Percentiles rank a stretch among this genome's conserved stretches.
phyloP scores from a whole-genome alignment of 176 grass and related monocot genomes.

The Oryza coarctata region DNA sequence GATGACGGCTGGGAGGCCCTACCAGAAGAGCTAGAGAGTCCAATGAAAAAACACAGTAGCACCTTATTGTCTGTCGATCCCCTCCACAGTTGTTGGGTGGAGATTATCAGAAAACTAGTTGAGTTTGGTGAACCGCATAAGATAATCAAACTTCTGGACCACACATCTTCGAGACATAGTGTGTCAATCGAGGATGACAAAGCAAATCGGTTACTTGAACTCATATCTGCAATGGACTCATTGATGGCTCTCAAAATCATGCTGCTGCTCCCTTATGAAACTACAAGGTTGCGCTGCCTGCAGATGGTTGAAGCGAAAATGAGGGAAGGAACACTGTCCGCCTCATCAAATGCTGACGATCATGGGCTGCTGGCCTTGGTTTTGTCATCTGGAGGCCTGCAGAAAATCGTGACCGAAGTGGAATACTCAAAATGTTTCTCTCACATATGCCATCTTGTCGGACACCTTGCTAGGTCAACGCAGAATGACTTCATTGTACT shows the following conservation, averaged over 20 bases:
- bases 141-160: conserved; percentile 67
- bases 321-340: conserved; percentile 52
- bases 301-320: conserved; percentile 64
- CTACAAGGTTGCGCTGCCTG: conserved; percentile 54
- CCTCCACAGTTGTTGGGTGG: conserved; percentile 94
- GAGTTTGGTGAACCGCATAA: conserved; percentile 51
- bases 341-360: conserved; percentile 48
- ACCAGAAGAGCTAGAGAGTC: conserved; percentile 68
- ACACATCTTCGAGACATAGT: conserved; percentile 46
- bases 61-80: conserved; percentile 44
- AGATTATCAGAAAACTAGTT: conserved; percentile 61
- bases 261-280: conserved; percentile 68
- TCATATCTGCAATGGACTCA: conserved; percentile 49
- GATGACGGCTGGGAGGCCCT: conserved; percentile 85
- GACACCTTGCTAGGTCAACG: conserved; percentile 55
- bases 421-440: conserved; percentile 60
- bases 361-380: conserved; percentile 63
- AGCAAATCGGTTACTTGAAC: conserved; percentile 52
- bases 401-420: conserved; percentile 35
- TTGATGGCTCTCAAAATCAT: conserved; percentile 67
- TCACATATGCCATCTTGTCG: conserved; percentile 60
- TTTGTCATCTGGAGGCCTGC: conserved; percentile 57
- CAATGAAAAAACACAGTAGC: conserved; percentile 48
- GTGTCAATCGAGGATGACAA: conserved; percentile 65
- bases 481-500: conserved; percentile 51